phyloP scores from a whole-genome alignment of 768 basidiomycete species.

The Pleurotus sapidus region DNA sequence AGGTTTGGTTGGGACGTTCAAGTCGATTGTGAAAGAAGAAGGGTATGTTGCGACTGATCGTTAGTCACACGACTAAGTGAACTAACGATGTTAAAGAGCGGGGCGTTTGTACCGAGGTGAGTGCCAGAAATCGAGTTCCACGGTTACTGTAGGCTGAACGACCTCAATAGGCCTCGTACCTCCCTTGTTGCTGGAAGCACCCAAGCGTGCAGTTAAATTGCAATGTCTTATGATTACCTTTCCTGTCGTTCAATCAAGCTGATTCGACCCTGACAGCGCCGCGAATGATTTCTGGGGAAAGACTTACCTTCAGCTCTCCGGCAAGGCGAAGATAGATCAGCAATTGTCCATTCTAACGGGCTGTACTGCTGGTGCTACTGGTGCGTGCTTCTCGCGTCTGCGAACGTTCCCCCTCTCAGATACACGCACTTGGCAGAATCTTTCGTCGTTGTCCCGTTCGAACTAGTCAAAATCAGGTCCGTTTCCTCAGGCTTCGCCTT shows the following conservation, averaged over 20 bases:
- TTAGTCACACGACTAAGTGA: background rate
- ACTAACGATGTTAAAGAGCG: constrained; percentile 37
- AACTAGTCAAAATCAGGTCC: constrained; percentile 87
- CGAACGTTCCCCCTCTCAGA: background rate
- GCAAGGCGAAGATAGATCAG: constrained; percentile 85
- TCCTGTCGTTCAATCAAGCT: background rate
- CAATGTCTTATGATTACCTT: constrained; percentile 28
- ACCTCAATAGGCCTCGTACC: constrained; percentile 75
- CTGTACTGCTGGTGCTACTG: constrained; percentile 90
- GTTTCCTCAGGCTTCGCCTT: constrained; percentile 8
- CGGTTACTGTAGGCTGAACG: background rate
- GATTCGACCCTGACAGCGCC: constrained; percentile 42
- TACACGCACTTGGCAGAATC: constrained; percentile 47
- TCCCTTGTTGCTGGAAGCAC: constrained; percentile 92
- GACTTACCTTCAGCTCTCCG: constrained; percentile 57
- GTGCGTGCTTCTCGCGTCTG: constrained; percentile 13
- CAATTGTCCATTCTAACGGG: constrained; percentile 87
- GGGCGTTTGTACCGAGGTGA: constrained; percentile 88
- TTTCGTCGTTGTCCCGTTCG: constrained; percentile 94
- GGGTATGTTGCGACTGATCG: constrained; percentile 55
- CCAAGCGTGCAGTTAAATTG: constrained; percentile 98
- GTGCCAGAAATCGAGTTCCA: background rate
- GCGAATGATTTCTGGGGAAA: constrained; percentile 97
- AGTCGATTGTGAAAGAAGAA: constrained; percentile 82
- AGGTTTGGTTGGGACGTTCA: constrained; percentile 82